A percentile compares a stretch with the other conserved stretches of the same genome.
phyloP scores from a whole-genome alignment of 1,139 yeast genomes.

The Hemisphaericaspora xylofermentans region DNA sequence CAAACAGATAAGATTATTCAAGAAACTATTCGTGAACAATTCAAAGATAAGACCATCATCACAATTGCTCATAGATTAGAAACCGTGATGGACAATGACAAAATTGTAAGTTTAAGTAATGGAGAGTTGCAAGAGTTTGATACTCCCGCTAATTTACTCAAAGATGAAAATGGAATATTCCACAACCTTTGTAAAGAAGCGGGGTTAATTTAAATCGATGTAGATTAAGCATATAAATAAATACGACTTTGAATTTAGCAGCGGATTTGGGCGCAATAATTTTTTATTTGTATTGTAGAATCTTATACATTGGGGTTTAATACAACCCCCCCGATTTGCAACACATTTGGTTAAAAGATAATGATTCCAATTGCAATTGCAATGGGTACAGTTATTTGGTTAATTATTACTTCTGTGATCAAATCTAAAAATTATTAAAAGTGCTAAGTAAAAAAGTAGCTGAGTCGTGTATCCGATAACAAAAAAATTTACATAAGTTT shows the following conservation, averaged over 20 bases:
- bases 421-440: too few species aligned
- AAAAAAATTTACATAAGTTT: too few species aligned
- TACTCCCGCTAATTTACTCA: conserved; percentile 38
- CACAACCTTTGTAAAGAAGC: conserved; percentile 20
- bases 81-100: conserved; percentile 78
- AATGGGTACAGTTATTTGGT: too few species aligned
- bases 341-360: too few species aligned
- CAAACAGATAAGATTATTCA: conserved; percentile 77
- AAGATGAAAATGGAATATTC: conserved; percentile 15
- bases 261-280: background rate
- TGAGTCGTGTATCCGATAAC: background rate
- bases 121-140: conserved; percentile 75
- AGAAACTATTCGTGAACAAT: conserved; percentile 65
- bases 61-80: conserved; percentile 84
- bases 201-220: conserved; percentile 12
- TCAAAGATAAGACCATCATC: conserved; percentile 64
- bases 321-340: too few species aligned
- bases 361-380: too few species aligned
- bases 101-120: conserved; percentile 63
- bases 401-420: too few species aligned
- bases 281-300: too few species aligned
- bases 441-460: background rate
- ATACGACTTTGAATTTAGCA: background rate
- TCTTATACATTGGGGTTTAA: too few species aligned
- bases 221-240: too few species aligned